These are phyloP conservation scores for Phascolomyces articulosus DNA, from an alignment of 371 early-diverging fungal genomes.

Conservation along the genomic window DNA sequence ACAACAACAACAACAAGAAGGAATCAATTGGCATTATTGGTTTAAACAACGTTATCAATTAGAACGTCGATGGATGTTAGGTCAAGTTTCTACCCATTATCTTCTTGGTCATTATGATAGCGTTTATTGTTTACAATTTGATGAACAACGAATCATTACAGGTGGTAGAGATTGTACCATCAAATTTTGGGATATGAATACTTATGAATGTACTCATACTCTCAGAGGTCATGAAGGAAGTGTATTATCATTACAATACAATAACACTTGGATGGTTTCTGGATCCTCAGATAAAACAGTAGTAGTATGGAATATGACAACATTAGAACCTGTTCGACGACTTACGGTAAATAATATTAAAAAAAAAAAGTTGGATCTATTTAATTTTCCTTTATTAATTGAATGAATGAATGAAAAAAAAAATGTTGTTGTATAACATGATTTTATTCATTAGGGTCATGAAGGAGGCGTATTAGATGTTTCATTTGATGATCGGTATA, in stretches of 20 bases:
- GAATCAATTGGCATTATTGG: slow-evolving; percentile 34
- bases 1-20: not conserved
- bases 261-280: slow-evolving; percentile 79
- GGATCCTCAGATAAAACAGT: slow-evolving; percentile 92
- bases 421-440: not conserved
- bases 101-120: slow-evolving; percentile 88
- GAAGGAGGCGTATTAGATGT: slow-evolving; percentile 80
- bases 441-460: slow-evolving; percentile 57
- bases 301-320: slow-evolving; percentile 84
- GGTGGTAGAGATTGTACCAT: slow-evolving; percentile 94
- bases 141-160: slow-evolving; percentile 79
- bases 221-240: slow-evolving; percentile 88
- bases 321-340: slow-evolving; percentile 42
- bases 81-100: slow-evolving; percentile 39
- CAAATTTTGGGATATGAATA: slow-evolving; percentile 77
- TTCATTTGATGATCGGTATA: slow-evolving; percentile 68
- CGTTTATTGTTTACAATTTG: slow-evolving; percentile 95
- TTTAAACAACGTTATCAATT: slow-evolving; percentile 41
- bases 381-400: not conserved
- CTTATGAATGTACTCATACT: slow-evolving; percentile 63
- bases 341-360: slow-evolving; percentile 44
- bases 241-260: slow-evolving; percentile 89
- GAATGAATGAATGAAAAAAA: too few species aligned
- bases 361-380: too few species aligned
- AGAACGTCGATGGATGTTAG: slow-evolving; percentile 39